Conservation (phyloP, 257 asterid species). For the Jacaranda mimosifolia region DNA sequence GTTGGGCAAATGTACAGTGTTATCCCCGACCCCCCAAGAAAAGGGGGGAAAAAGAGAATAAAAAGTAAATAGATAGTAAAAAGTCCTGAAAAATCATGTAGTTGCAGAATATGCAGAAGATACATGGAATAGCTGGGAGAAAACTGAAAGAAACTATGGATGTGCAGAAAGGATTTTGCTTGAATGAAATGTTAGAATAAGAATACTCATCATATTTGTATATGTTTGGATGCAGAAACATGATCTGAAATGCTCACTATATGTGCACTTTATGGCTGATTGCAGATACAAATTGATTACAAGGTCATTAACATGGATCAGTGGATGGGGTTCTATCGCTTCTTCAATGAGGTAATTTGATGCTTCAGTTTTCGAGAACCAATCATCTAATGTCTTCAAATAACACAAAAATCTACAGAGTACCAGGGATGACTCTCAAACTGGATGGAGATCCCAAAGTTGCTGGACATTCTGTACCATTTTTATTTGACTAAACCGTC, state of each 20-base stretch:
- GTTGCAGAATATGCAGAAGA: not conserved
- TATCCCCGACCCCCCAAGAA: no score
- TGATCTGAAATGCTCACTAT: constrained; percentile 12
- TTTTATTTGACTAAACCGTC: constrained; percentile 1
- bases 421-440: not conserved
- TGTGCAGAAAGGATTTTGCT: not conserved
- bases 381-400: not conserved
- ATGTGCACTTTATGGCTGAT: constrained; percentile 19
- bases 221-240: not conserved
- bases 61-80: no score
- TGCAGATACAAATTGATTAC: constrained; percentile 80
- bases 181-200: not conserved
- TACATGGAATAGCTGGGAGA: not conserved
- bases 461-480: not conserved
- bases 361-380: not conserved
- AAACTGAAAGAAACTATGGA: not conserved
- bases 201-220: not conserved
- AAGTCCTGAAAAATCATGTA: not conserved
- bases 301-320: constrained; percentile 92
- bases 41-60: no score
- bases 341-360: constrained; percentile 75
- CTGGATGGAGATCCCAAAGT: not conserved
- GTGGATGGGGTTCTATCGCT: constrained; percentile 84
- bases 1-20: no score
- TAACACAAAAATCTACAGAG: not conserved